Evolutionary conservation across 176 grass and related monocot species (phyloP).

Genomic region (Urochloa ruziziensis): DNA sequence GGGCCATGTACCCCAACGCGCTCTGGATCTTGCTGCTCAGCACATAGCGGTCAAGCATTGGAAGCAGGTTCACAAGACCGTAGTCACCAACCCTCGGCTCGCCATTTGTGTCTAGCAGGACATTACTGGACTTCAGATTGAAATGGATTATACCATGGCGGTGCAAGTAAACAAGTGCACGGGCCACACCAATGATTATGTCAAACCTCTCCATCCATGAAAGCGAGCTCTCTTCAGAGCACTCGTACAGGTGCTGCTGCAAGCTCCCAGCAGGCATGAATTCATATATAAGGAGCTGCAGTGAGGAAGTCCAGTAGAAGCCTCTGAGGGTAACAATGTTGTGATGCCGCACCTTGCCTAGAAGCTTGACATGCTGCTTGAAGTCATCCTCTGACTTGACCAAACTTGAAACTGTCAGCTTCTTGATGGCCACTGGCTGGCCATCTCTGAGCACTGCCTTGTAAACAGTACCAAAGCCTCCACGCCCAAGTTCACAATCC

Average conservation of each 20-base stretch:
- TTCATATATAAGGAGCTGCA: slow-evolving; percentile 82
- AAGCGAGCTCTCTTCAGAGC: slow-evolving; percentile 29
- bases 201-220: slow-evolving; percentile 69
- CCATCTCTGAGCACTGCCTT: slow-evolving; percentile 68
- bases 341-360: slow-evolving; percentile 61
- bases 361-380: slow-evolving; percentile 56
- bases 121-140: slow-evolving; percentile 83
- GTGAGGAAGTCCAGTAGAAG: slow-evolving; percentile 83
- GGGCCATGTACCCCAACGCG: slow-evolving; percentile 76
- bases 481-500: slow-evolving; percentile 81
- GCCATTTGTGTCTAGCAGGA: slow-evolving; percentile 58
- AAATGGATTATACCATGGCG: slow-evolving; percentile 62
- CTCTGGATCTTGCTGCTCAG: slow-evolving; percentile 90
- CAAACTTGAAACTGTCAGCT: slow-evolving; percentile 81
- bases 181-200: slow-evolving; percentile 68
- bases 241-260: slow-evolving; percentile 61
- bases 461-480: slow-evolving; percentile 84
- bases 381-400: slow-evolving; percentile 79
- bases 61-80: slow-evolving; percentile 69
- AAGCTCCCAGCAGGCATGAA: slow-evolving; percentile 65
- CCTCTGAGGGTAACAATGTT: slow-evolving; percentile 66
- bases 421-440: slow-evolving; percentile 81
- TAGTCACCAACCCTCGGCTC: slow-evolving; percentile 73
- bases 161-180: slow-evolving; percentile 59
- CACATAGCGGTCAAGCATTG: slow-evolving; percentile 69